Base-by-base conservation (phyloP, 768 basidiomycete genomes). In the Neoboletus magnificus region DNA sequence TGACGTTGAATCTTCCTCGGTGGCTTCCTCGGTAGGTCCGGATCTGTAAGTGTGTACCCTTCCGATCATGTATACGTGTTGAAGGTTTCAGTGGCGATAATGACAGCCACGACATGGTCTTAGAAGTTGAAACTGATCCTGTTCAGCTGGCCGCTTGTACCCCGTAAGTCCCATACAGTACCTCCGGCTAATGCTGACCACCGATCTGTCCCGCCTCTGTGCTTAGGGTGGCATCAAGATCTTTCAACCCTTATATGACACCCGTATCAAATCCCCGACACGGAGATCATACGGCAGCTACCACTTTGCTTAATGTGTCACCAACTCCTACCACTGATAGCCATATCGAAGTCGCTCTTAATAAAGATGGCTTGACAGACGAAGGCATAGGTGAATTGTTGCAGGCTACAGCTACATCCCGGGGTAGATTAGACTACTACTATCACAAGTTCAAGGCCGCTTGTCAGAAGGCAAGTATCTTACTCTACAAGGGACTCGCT, bases 161-260 rank as follows among this genome's bases (percentile, higher is more conserved):
- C 8, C 66, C 66, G 66, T 67, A 32, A 57, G 66, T 60, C 16
- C 20, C 10, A 2, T 39, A 4, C 4, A 23, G 7, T 44, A 9
- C 20, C 7, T 44, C 16, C 1, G 9, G 43, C 9, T 32, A 27
- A 41, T 41, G 37, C 25, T 25, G 8, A 46, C 3, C 10, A 15
- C 12, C n/a, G 36, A 13, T 44, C 20, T 7, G 13, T 23, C 35
- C 33, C 27, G 18, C 30, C 9, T 33, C 15, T 44, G 18, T 43
- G 44, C n/a, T 39, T 27, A 66, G 62, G 7, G 48, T 54, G 7
- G 67, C 50, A 4, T 36, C 52, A 36, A 63, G 56, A 50, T 37
- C 48, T 27, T 54, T 58, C 7, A 69, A 67, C 46, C 67, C 64
- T 1, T 67, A 67, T 39, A 45, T 67, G 66, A 67, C 66, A 20